Evolutionary conservation across 345 rosid genomes (phyloP), one percentile per base, ranked within the genome.

Genomic region (Salix udensis): DNA sequence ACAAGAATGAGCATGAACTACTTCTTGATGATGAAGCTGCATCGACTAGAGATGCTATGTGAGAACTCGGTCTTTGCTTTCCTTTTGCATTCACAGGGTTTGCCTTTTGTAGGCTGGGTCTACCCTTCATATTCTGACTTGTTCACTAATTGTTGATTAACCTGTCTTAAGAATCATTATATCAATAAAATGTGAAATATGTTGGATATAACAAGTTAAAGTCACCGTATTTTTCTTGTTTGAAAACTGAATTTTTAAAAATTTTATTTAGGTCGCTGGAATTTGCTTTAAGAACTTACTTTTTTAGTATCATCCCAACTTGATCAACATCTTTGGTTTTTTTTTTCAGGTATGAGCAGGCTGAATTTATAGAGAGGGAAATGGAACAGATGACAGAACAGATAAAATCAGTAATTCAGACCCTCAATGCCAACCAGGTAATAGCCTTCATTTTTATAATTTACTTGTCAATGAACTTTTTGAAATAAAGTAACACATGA

Each of bases 11-110:
- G 85, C 88, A 77, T 34, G 89, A 87, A 50, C 75, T 87, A 67
- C 92, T 96, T 82, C 90, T 96, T 36, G 94, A 92, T 67, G 99
- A 96, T 77, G 99, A 94, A 81, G 97, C 98, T 73, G 98, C 98
- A 66, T 91, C 97, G 69, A 90, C 95, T 28, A 89, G 99, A 82
- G 99, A 96, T 89, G 97, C 97, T 74, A 93, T 96, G 99, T 96
- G 83, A 90, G 96, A 80, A 79, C 77, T 74, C 19, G 4, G 11
- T 72, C 67, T 66, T 42, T 72, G 28, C 14, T 70, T 72, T 68
- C 36, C 36, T 46, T 14, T 42, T 40, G 19, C n/a, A 4, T 12
- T 65, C 36, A 31, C 53, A 62, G 48, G 46, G 11, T 55, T 64
- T 69, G 8, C 19, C 13, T 21, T 58, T 36, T 72, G 31, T 21